Base-by-base conservation (phyloP, 345 rosid species). In the Pugionium cornutum region DNA sequence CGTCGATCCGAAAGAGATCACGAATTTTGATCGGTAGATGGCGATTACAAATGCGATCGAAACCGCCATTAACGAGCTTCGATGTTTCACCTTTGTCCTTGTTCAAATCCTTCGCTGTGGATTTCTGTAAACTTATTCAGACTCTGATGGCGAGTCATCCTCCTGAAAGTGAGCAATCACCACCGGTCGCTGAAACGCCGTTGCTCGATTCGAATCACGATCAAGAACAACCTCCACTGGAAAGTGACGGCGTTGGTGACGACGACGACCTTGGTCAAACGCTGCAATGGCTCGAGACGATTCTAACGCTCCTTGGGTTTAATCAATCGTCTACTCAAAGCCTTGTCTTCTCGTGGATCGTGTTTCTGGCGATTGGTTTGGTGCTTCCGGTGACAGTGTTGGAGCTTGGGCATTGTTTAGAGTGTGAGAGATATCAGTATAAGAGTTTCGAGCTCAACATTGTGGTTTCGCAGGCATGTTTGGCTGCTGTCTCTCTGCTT, bases 381-480 rank as follows among this genome's bases (percentile, higher is more conserved):
- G 64, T 70, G 61, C 30, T 89, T 59, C 98, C 98, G 4, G 83
- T 87, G 37, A 50, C 73, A n/a, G 79, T 83, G 9, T 72, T 92
- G 32, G 96, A 85, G 80, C 66, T 84, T 3, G 69, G 89, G 7
- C 71, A 79, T 7, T 89, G 95, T 61, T 43, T 72, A 5, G 80
- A 70, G 2, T 85, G 98, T 36, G 81, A 79, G 8, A 63, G 61
- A 60, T 86, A 82, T 64, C 92, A 87, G 70, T 79, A 86, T 40
- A 83, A 77, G 84, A 59, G 61, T 18, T 89, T 89, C 65, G 98
- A 89, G 81, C 79, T 89, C 8, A 84, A 76, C 34, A 89, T 85
- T 7, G 84, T 92, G 8, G 83, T 84, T n/a, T 82, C 92, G 2
- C 96, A 92, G 70, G 87, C 96, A 5, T 81, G 86, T 69, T 68